Conservation (phyloP, 192 early-diverging fungal genomes). For the Podila minutissima region DNA sequence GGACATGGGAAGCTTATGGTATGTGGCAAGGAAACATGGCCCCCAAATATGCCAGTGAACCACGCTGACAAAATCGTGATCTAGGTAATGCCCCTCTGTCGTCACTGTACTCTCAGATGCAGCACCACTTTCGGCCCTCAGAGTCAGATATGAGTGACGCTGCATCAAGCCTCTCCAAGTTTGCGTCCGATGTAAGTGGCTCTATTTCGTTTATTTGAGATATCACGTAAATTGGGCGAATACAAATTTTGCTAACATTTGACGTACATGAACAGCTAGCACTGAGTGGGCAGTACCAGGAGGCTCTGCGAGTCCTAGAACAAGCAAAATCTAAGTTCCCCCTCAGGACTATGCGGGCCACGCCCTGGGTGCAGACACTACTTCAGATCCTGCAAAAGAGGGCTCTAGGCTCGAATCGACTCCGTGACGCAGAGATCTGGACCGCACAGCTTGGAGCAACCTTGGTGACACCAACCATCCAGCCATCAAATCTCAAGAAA, state of each 20-base stretch:
- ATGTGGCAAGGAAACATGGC: not conserved
- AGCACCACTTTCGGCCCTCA: conserved; percentile 16
- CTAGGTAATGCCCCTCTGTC: conserved; percentile 28
- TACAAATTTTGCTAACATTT: not conserved
- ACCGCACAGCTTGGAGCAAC: conserved; percentile 21
- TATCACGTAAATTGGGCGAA: not conserved
- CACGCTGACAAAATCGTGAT: not conserved
- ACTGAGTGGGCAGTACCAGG: conserved; percentile 13
- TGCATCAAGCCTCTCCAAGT: conserved; percentile 18
- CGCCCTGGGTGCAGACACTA: conserved; percentile 36
- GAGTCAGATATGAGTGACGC: conserved; percentile 33
- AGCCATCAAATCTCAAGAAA: not conserved
- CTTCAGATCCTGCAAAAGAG: conserved; percentile 32
- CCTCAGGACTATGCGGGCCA: conserved; percentile 16
- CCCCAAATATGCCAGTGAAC: too few relatives aligned
- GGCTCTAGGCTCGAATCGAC: conserved; percentile 14
- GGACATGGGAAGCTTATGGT: conserved; percentile 36
- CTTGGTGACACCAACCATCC: conserved; percentile 3
- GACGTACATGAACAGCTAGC: conserved; percentile 6
- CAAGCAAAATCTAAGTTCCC: conserved; percentile 29
- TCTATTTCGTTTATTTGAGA: not conserved
- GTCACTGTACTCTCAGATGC: conserved; percentile 35
- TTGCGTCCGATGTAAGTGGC: conserved; percentile 30
- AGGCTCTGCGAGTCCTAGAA: conserved; percentile 20
- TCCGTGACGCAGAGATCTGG: conserved; percentile 28